Percentiles rank a stretch among this genome's conserved stretches.
These are phyloP conservation scores for Rusavskia elegans DNA, from an alignment of 495 filamentous ascomycete genomes.

Conservation along the genomic window DNA sequence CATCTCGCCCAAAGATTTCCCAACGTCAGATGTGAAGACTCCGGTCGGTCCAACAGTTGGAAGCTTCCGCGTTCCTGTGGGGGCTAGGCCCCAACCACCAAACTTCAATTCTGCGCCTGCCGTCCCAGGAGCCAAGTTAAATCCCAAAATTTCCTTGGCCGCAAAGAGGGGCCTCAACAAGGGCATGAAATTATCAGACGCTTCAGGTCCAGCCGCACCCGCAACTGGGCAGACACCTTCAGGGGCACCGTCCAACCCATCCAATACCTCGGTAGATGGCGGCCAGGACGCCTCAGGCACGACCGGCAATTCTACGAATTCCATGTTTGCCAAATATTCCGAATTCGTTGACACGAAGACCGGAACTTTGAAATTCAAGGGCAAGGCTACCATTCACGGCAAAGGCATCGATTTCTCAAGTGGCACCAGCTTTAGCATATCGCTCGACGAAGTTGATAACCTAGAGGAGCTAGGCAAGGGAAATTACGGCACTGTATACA, in stretches of 20 bases:
- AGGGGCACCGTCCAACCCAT: neutral
- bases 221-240: conserved; percentile 6
- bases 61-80: conserved; percentile 22
- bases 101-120: conserved; percentile 38
- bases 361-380: conserved; percentile 82
- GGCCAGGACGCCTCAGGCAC: neutral
- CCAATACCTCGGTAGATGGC: neutral
- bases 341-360: conserved; percentile 84
- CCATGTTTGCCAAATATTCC: conserved; percentile 78
- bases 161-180: conserved; percentile 35
- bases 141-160: conserved; percentile 35
- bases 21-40: conserved; percentile 2
- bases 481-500: conserved; percentile 97
- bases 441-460: conserved; percentile 87
- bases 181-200: conserved; percentile 35
- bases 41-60: conserved; percentile 21
- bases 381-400: conserved; percentile 76
- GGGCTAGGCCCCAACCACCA: conserved; percentile 22
- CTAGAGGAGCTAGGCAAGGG: conserved; percentile 94
- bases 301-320: conserved; percentile 11
- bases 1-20: neutral
- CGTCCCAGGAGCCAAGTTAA: conserved; percentile 17
- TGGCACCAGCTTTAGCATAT: conserved; percentile 83
- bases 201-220: conserved; percentile 15
- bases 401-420: conserved; percentile 84